Evolutionary conservation across 345 rosid species (phyloP).

Genomic region (Rhodomyrtus tomentosa): DNA sequence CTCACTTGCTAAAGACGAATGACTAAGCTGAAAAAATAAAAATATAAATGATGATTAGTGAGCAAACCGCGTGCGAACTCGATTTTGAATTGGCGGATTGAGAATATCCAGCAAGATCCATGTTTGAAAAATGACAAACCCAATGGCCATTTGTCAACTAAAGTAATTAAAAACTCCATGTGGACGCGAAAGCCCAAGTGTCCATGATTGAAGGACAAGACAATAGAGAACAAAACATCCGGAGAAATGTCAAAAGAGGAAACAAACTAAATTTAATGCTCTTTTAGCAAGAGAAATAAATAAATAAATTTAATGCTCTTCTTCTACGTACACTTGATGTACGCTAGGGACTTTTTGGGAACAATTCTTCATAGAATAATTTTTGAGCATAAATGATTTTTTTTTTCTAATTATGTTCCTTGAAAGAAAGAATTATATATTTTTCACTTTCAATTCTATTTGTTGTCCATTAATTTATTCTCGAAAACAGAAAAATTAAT

Average conservation of each 20-base stretch:
- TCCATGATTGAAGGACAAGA: neutral
- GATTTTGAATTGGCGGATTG: neutral
- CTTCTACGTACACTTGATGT: neutral
- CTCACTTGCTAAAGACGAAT: neutral
- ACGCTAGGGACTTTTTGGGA: no score
- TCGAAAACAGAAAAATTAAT: no score
- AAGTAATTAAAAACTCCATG: neutral
- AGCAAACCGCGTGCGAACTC: neutral
- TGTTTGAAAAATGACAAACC: neutral
- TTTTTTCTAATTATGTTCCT: no score
- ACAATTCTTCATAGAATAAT: no score
- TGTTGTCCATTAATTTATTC: no score
- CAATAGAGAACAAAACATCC: neutral
- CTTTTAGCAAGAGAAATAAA: no score
- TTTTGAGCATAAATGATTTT: no score
- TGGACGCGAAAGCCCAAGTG: neutral
- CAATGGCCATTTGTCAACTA: neutral
- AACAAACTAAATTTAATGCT: neutral
- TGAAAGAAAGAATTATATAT: no score
- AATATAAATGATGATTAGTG: neutral
- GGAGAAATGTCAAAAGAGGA: neutral
- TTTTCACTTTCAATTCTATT: no score
- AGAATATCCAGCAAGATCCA: neutral
- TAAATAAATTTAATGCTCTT: no score
- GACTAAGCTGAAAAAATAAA: neutral